Evolutionary conservation across 805 yeast genomes (phyloP), one percentile per base, ranked within the genome.

Genomic region (Kluyveromyces starmeri): DNA sequence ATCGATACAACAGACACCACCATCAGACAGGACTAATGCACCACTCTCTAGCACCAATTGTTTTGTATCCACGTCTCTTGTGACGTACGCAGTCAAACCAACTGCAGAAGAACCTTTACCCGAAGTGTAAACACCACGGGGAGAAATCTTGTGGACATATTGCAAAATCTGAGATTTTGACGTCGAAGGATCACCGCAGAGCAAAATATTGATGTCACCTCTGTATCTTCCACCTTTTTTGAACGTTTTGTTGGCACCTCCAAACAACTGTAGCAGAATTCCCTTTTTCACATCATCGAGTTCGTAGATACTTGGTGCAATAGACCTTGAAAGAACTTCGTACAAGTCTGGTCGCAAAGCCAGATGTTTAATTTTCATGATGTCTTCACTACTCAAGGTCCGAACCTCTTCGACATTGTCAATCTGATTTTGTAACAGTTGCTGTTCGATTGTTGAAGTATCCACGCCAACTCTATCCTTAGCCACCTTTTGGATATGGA

Each of bases 61-160:
- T 50, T 77, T 83, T 0, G 97, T 85, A 50, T 92, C 97, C 18
- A 83, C 71, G 56, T 92, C 99, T 51, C 96, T 70, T 7, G 98
- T 88, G 37, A 92, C 80, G 56, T 92, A 92, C 0, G 99, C 98
- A 1, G 99, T 92, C 51, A 92, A 68, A 68, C 99, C 99, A 32
- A 92, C 99, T 0, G 99, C 99, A 20, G 98, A 92, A 1, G 96
- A 86, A 34, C 98, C 98, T 52, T 92, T 92, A 59, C 99, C 99
- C 1, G 96, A 88, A 4, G 99, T 92, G 60, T 88, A 92, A 25
- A 92, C 84, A 46, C 98, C 98, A 55, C 98, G 71, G 28, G 99
- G 99, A 1, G 98, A 94, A 46, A 92, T 92, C 51, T 88, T 84
- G 62, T 92, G 98, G 27, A 92, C 96, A 47, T 92, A 92, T 53